Evolutionary conservation across 345 rosid genomes (phyloP).

Genomic region (Camelina hispida): DNA sequence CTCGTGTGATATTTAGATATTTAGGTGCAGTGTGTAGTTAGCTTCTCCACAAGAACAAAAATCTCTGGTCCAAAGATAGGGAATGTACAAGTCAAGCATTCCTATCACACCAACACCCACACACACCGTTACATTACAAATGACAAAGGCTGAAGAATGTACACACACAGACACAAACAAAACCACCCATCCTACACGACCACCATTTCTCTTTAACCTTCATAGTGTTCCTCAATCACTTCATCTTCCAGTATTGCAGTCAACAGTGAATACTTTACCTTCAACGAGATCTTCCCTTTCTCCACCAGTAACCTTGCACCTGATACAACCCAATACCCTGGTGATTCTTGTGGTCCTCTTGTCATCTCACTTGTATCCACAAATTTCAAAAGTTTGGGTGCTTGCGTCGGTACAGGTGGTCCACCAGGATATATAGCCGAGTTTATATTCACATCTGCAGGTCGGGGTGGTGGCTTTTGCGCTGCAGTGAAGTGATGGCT

Average conservation of each 20-base stretch:
- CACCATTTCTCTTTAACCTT: conserved; percentile 17
- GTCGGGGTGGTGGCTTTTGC: conserved; percentile 79
- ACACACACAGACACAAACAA: conserved; percentile 13
- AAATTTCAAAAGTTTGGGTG: conserved; percentile 82
- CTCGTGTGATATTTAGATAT: conserved; percentile 3
- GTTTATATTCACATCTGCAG: conserved; percentile 90
- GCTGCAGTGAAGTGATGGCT: conserved; percentile 90
- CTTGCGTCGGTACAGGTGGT: conserved; percentile 87
- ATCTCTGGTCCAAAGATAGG: conserved; percentile 1
- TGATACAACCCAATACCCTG: conserved; percentile 96
- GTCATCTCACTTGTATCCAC: conserved; percentile 94
- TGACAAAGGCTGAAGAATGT: conserved; percentile 27
- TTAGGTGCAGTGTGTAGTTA: background rate
- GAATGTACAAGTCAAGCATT: conserved; percentile 30
- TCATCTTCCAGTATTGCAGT: conserved; percentile 66
- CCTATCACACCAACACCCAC: conserved; percentile 20
- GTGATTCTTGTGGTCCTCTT: conserved; percentile 90
- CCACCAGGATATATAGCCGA: conserved; percentile 95
- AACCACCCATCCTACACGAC: background rate
- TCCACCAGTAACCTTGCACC: conserved; percentile 87
- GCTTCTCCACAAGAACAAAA: conserved; percentile 10
- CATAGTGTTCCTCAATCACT: conserved; percentile 39
- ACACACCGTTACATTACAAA: conserved; percentile 37
- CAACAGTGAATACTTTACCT: conserved; percentile 85
- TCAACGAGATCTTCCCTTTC: conserved; percentile 88